Percentiles rank a stretch among this genome's conserved stretches.
These are phyloP conservation scores for Inonotus obliquus DNA, from an alignment of 1,284 basidiomycete genomes.

Conservation along the genomic window DNA sequence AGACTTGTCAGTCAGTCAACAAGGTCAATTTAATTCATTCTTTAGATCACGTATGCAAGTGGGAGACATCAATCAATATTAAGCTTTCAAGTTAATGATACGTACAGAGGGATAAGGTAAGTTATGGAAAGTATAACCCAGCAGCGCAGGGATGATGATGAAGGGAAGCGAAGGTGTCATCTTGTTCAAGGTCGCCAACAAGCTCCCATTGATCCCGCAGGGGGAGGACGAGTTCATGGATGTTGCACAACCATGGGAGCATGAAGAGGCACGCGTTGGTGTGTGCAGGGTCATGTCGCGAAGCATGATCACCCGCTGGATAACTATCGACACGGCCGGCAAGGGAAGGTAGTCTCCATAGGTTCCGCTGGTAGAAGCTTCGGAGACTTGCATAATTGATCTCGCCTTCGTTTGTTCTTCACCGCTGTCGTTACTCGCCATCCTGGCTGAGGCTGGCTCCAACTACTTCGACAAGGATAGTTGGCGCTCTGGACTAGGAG, in stretches of 20 bases:
- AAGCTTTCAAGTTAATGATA: too few species aligned
- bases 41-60: too few species aligned
- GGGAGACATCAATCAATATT: too few species aligned
- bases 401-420: slow-evolving; percentile 1
- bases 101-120: too few species aligned
- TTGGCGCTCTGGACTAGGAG: neutral
- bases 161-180: neutral
- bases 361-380: slow-evolving; percentile 6
- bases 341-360: neutral
- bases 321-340: neutral
- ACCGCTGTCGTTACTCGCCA: neutral
- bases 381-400: slow-evolving; percentile 13
- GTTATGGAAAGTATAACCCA: too few species aligned
- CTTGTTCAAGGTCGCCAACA: slow-evolving; percentile 6
- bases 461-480: too few species aligned
- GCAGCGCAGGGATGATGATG: neutral
- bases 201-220: slow-evolving; percentile 1
- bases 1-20: too few species aligned
- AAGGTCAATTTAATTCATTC: too few species aligned
- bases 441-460: too few species aligned
- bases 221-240: neutral
- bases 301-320: slow-evolving; percentile 1
- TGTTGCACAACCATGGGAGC: neutral
- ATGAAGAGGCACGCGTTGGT: neutral
- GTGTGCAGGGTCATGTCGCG: too few species aligned